Evolutionary conservation across 495 filamentous ascomycete species (phyloP).

Genomic region (Podospora didyma): DNA sequence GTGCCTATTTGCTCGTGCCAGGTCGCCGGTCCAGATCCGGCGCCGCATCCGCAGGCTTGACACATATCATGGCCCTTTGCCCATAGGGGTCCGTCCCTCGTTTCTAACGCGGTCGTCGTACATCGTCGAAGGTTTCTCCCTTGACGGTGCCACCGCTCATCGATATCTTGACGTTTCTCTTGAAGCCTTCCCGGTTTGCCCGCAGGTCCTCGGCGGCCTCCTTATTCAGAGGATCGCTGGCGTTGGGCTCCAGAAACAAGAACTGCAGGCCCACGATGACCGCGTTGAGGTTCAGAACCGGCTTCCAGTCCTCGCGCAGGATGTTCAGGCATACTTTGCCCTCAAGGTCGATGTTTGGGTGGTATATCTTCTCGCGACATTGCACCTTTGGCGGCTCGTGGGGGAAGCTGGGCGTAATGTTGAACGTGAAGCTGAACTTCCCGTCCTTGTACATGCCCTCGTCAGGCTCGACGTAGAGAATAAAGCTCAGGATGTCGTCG

Average conservation of each 20-base stretch:
- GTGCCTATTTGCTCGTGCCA: constrained; percentile 4
- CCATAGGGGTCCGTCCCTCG: too few relatives aligned
- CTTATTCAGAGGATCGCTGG: constrained; percentile 95
- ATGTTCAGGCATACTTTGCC: constrained; percentile 98
- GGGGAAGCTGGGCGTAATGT: constrained; percentile 90
- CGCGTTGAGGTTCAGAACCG: constrained; percentile 92
- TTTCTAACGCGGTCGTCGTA: constrained; percentile 36
- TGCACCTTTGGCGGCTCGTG: constrained; percentile 98
- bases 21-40: neutral
- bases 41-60: too few relatives aligned
- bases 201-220: constrained; percentile 93
- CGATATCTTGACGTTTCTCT: constrained; percentile 76
- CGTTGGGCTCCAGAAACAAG: constrained; percentile 95
- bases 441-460: constrained; percentile 98
- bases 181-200: constrained; percentile 77
- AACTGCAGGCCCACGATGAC: constrained; percentile 98
- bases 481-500: constrained; percentile 95
- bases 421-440: constrained; percentile 83
- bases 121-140: constrained; percentile 68
- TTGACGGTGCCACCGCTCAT: constrained; percentile 82
- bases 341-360: constrained; percentile 97
- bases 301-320: constrained; percentile 97
- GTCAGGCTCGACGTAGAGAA: constrained; percentile 88
- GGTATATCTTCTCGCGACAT: constrained; percentile 97
- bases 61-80: too few relatives aligned